phyloP scores from a whole-genome alignment of 75 land plant species.

The Isoetes taiwanensis region DNA sequence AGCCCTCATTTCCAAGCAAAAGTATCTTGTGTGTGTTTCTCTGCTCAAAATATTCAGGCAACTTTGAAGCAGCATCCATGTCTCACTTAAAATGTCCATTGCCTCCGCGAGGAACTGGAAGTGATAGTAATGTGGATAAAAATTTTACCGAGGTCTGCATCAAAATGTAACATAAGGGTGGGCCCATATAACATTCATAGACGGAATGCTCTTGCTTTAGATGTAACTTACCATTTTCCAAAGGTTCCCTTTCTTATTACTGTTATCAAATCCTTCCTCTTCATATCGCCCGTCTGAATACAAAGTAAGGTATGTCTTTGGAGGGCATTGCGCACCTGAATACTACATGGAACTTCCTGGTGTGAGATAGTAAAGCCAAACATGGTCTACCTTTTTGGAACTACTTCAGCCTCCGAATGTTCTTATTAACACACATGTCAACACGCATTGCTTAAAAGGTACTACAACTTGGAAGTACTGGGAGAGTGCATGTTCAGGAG shows the following conservation, averaged over 20 bases:
- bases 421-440: no score
- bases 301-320: constrained; percentile 85
- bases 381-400: no score
- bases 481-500: no score
- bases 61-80: constrained; percentile 9
- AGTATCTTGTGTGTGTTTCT: constrained; percentile 50
- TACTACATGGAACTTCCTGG: constrained; percentile 40
- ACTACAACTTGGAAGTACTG: no score
- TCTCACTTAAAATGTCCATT: constrained; percentile 20
- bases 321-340: constrained; percentile 93
- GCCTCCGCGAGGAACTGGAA: constrained; percentile 54
- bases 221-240: constrained; percentile 62
- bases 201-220: not conserved
- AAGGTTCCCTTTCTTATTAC: constrained; percentile 68
- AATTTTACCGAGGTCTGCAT: constrained; percentile 53
- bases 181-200: not conserved
- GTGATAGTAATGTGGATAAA: constrained; percentile 52
- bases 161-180: no score
- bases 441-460: no score
- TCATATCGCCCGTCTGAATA: constrained; percentile 80
- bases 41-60: constrained; percentile 48
- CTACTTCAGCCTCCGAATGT: no score
- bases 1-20: constrained; percentile 57
- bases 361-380: no score
- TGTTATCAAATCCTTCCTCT: constrained; percentile 90